These are phyloP conservation scores for Phycomyces blakesleeanus DNA, from an alignment of 192 early-diverging fungal species.

Conservation along the genomic window DNA sequence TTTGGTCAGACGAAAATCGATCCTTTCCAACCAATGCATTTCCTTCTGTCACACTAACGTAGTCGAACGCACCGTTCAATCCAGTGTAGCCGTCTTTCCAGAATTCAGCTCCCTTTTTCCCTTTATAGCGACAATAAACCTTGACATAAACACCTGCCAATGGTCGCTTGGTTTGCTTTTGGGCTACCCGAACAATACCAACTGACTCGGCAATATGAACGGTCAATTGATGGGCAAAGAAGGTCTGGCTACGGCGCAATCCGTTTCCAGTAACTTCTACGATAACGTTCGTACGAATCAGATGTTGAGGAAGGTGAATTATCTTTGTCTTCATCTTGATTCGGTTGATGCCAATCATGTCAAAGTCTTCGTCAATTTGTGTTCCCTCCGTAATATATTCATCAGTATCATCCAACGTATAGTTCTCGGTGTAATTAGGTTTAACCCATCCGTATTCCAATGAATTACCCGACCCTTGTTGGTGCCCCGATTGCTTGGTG, in stretches of 20 bases:
- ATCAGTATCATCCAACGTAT: background rate
- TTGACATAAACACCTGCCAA: slow-evolving; percentile 47
- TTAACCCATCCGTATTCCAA: slow-evolving; percentile 36
- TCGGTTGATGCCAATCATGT: background rate
- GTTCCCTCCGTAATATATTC: background rate
- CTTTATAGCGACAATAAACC: slow-evolving; percentile 41
- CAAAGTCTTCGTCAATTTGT: background rate
- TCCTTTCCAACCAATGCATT: slow-evolving; percentile 20
- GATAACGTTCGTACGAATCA: slow-evolving; percentile 14
- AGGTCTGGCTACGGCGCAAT: slow-evolving; percentile 31
- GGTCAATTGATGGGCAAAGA: slow-evolving; percentile 39
- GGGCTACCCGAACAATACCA: slow-evolving; percentile 37
- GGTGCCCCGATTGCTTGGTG: background rate
- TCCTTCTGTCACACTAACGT: slow-evolving; percentile 38
- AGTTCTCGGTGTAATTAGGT: slow-evolving; percentile 32
- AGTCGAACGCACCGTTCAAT: slow-evolving; percentile 46
- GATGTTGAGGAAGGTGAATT: background rate
- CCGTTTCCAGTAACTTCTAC: slow-evolving; percentile 34
- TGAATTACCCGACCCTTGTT: background rate
- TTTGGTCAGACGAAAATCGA: background rate
- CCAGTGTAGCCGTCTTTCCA: slow-evolving; percentile 55
- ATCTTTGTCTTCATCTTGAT: slow-evolving; percentile 1
- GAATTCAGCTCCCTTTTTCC: slow-evolving; percentile 23
- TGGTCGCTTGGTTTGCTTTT: slow-evolving; percentile 26
- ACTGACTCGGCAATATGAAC: slow-evolving; percentile 37